A percentile compares a stretch with the other conserved stretches of the same genome.
Evolutionary conservation across 768 basidiomycete species (phyloP).

Genomic region (Russula compacta): DNA sequence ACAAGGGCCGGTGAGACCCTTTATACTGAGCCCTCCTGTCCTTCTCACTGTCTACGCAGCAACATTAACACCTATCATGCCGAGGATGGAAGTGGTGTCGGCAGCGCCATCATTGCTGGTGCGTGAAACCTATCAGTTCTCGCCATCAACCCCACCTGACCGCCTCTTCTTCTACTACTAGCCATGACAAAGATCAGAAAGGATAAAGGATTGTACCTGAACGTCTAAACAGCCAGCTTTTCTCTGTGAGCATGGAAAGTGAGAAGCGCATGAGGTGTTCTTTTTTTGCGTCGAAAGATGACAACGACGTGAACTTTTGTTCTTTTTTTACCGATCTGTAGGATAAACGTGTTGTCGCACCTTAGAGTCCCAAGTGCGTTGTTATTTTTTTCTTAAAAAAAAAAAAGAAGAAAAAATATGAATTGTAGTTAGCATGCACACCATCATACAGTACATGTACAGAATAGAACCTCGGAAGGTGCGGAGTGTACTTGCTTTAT

Average conservation of each 20-base stretch:
- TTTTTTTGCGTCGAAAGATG: too few relatives aligned
- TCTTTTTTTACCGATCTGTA: too few relatives aligned
- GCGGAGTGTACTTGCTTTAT: too few relatives aligned
- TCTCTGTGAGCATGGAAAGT: not conserved
- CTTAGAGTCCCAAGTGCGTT: too few relatives aligned
- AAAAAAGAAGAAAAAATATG: too few relatives aligned
- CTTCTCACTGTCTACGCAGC: constrained; percentile 25
- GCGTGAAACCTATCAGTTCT: constrained; percentile 21
- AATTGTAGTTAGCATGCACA: too few relatives aligned
- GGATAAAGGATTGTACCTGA: constrained; percentile 47
- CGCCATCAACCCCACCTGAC: not conserved
- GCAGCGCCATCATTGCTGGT: constrained; percentile 93
- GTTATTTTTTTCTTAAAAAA: too few relatives aligned
- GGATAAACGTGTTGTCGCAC: too few relatives aligned
- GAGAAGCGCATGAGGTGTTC: not conserved
- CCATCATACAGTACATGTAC: too few relatives aligned
- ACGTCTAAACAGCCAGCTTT: constrained; percentile 33
- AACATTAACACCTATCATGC: constrained; percentile 76
- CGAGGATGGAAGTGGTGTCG: constrained; percentile 90
- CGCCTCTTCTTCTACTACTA: constrained; percentile 23
- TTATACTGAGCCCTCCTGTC: not conserved
- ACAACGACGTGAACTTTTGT: too few relatives aligned
- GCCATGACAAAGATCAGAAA: constrained; percentile 87
- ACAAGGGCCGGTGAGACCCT: constrained; percentile 73
- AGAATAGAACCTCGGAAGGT: too few relatives aligned